These are phyloP conservation scores for Alopecurus myosuroides DNA, from an alignment of 176 grass and related monocot genomes.

Conservation along the genomic window DNA sequence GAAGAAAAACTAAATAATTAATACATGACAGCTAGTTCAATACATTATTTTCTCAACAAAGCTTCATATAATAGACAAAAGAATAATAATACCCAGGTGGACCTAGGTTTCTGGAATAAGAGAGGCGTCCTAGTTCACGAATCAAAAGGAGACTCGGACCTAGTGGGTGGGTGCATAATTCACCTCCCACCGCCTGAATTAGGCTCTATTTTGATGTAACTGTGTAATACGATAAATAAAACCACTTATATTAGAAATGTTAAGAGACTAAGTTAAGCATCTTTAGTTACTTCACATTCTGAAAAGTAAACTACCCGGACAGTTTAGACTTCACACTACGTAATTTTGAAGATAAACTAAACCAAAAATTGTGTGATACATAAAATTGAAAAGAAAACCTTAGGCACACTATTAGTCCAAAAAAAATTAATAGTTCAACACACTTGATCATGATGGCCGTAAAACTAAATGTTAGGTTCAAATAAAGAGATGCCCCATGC, in stretches of 20 bases:
- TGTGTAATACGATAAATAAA: not conserved
- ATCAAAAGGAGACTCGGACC: not conserved
- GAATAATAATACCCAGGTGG: not conserved
- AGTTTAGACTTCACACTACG: not conserved
- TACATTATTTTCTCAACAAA: not conserved
- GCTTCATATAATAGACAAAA: too few species aligned
- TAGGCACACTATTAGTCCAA: not conserved
- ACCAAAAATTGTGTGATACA: not conserved
- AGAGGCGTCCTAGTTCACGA: not conserved
- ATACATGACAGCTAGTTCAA: not conserved
- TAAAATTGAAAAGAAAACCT: not conserved
- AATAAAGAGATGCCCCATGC: not conserved
- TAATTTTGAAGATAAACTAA: not conserved
- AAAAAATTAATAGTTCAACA: not conserved
- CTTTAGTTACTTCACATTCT: not conserved
- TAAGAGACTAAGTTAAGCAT: not conserved
- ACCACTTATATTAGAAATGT: not conserved
- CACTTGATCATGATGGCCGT: not conserved
- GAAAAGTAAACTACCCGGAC: not conserved
- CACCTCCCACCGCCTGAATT: not conserved
- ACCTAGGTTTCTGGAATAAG: not conserved
- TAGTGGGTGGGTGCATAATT: not conserved
- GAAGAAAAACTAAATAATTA: conserved; percentile 7
- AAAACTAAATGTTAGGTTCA: not conserved
- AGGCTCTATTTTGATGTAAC: not conserved